phyloP scores from a whole-genome alignment of 306 rosid species.

The Begonia peltatifolia region DNA sequence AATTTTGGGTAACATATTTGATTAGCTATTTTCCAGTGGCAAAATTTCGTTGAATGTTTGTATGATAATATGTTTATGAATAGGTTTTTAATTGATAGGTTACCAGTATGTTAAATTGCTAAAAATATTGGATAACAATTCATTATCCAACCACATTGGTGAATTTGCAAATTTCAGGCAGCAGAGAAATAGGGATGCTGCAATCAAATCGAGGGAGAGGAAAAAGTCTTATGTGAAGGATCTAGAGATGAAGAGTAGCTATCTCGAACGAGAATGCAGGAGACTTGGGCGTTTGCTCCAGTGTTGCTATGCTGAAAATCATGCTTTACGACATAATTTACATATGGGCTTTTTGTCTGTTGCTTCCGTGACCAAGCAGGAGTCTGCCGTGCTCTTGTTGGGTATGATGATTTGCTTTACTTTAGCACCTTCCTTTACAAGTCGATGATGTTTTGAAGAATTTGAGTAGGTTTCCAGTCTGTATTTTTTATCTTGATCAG shows the following conservation, averaged over 20 bases:
- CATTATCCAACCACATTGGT: background rate
- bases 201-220: conserved; percentile 80
- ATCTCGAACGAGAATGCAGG: conserved; percentile 77
- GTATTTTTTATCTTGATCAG: too few relatives aligned
- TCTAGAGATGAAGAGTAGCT: conserved; percentile 71
- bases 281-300: conserved; percentile 77
- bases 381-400: conserved; percentile 99
- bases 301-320: conserved; percentile 76
- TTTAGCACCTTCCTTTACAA: background rate
- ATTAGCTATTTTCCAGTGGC: background rate
- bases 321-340: conserved; percentile 56
- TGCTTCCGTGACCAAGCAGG: conserved; percentile 76
- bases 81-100: too few relatives aligned
- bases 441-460: too few relatives aligned
- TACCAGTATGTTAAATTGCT: too few relatives aligned
- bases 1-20: background rate
- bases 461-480: too few relatives aligned
- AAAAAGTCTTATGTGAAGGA: conserved; percentile 53
- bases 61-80: too few relatives aligned
- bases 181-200: conserved; percentile 89
- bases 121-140: too few relatives aligned
- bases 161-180: conserved; percentile 36
- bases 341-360: conserved; percentile 44
- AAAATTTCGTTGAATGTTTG: background rate
- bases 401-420: conserved; percentile 32